A percentile compares a stretch with the other conserved stretches of the same genome.
Evolutionary conservation across 2,329 filamentous ascomycete genomes (phyloP).

Genomic region (Fusarium sulawesiense): DNA sequence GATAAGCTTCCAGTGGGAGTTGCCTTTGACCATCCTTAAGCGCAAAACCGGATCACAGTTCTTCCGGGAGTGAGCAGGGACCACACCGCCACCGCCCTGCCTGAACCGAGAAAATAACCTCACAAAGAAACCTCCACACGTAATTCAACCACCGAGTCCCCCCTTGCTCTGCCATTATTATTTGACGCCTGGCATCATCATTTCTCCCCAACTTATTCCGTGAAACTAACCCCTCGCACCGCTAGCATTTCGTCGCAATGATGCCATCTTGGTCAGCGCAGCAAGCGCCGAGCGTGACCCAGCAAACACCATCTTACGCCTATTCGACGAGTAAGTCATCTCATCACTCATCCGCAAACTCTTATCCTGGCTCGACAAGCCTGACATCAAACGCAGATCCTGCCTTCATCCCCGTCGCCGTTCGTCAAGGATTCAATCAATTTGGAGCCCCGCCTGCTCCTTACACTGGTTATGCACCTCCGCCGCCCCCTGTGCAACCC

Average conservation of each 20-base stretch:
- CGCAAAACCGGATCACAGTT: constrained; percentile 22
- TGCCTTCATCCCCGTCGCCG: constrained; percentile 71
- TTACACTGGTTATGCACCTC: constrained; percentile 49
- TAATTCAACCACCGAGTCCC: constrained; percentile 21
- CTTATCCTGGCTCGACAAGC: background rate
- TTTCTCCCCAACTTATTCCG: constrained; percentile 17
- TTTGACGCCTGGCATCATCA: constrained; percentile 23
- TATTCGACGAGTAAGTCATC: constrained; percentile 54
- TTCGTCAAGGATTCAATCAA: constrained; percentile 69
- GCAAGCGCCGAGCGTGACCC: constrained; percentile 56
- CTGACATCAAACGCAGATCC: constrained; percentile 55
- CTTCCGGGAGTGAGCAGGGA: constrained; percentile 43
- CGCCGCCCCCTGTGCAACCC: constrained; percentile 44
- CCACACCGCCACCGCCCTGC: constrained; percentile 41
- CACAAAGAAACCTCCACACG: constrained; percentile 18
- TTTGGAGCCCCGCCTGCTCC: constrained; percentile 54
- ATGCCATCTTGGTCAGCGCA: constrained; percentile 55
- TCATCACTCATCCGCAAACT: background rate
- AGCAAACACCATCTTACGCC: constrained; percentile 52
- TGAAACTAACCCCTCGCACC: constrained; percentile 44
- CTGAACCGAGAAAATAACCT: constrained; percentile 45
- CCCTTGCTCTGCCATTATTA: constrained; percentile 23
- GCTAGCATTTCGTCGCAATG: constrained; percentile 45
- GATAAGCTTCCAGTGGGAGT: constrained; percentile 24
- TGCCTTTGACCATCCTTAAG: background rate